Evolutionary conservation across 176 grass and related monocot genomes (phyloP).

Genomic region (Ensete glaucum): DNA sequence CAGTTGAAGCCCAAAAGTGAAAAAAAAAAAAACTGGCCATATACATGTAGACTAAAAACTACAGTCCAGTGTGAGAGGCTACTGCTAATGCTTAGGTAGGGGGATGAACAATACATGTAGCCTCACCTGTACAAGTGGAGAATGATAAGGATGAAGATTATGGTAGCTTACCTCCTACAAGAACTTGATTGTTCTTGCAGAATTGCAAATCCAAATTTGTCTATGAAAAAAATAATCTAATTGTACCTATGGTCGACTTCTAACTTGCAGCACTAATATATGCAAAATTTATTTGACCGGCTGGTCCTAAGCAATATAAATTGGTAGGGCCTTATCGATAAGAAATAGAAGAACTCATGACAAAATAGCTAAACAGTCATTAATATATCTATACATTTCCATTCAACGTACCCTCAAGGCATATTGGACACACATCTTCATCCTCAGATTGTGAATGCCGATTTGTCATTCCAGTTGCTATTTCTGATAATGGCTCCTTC

Average conservation of each 20-base stretch:
- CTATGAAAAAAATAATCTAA: neutral
- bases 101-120: too few species aligned
- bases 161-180: neutral
- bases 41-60: too few species aligned
- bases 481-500: neutral
- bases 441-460: neutral
- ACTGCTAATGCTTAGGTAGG: too few species aligned
- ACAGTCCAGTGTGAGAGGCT: too few species aligned
- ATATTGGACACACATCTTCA: conserved; percentile 12
- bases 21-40: too few species aligned
- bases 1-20: too few species aligned
- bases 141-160: too few species aligned
- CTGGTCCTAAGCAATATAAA: neutral
- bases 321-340: neutral
- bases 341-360: neutral
- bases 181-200: neutral
- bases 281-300: too few species aligned
- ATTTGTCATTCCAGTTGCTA: neutral
- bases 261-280: too few species aligned
- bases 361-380: neutral
- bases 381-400: neutral
- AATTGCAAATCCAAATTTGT: neutral
- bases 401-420: neutral
- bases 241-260: neutral
- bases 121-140: too few species aligned